Evolutionary conservation across 345 rosid species (phyloP), one percentile per base, ranked within the genome.

Genomic region (Melaleuca quinquenervia): DNA sequence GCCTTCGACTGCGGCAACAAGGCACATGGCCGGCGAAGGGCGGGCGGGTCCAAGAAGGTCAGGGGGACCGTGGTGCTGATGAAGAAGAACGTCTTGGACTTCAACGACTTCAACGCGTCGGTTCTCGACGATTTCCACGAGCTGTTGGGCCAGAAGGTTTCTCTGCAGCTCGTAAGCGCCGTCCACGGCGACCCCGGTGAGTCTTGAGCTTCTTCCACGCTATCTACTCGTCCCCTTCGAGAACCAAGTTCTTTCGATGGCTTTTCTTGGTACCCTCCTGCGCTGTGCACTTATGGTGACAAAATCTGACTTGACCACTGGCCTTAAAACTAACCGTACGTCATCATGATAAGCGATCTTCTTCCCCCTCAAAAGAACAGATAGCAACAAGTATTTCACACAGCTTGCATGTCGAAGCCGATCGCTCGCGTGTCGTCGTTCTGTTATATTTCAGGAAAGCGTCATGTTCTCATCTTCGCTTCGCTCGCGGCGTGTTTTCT

Each of bases 41-140:
- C 11, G 10, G 32, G 51, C 62, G 44, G 58, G 15, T 29, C 74
- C 84, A 74, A 83, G 84, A 84, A 70, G 80, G 48, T 87, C 32
- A 74, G 26, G 48, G 98, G 98, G 12, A 94, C 88, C 22, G 98
- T 93, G 58, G 94, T 95, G 82, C 88, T 97, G 92, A 97, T 95
- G 97, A 97, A 93, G 90, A 96, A 97, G 88, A 95, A 95, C 86
- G 97, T 94, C 64, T 87, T 97, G 88, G 98, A 94, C 86, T 93
- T 96, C 91, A 97, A 91, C 84, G 99, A 96, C 88, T 93, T 94
- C 84, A 50, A 88, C 16, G 96, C 94, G 82, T 91, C 96, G 21
- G 7, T 95, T 50, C 92, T 94, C 26, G 99, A 96, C 85, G 87
- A 94, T 14, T 20, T 96, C 54, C 91, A 92, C 29, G 98, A 97